A percentile compares a stretch with the other conserved stretches of the same genome.
These are phyloP conservation scores for Cylindrotheca fusiformis DNA, from an alignment of 108 stramenopile genomes.

Conservation along the genomic window DNA sequence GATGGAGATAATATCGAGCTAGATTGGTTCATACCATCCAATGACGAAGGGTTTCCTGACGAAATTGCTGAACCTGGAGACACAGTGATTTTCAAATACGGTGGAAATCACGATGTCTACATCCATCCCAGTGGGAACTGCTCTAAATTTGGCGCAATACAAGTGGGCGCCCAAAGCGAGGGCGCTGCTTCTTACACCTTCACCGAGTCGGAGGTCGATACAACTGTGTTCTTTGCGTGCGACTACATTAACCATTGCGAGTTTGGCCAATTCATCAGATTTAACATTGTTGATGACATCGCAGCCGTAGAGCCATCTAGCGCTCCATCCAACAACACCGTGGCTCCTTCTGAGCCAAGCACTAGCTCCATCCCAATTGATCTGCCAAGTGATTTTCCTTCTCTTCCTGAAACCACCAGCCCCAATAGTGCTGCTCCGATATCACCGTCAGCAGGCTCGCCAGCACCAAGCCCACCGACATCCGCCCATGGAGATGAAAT, in stretches of 20 bases:
- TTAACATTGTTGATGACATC: neutral
- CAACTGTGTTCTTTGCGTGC: neutral
- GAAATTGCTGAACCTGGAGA: neutral
- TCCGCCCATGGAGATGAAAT: too few relatives aligned
- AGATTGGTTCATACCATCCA: neutral
- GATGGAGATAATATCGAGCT: too few relatives aligned
- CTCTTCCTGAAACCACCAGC: too few relatives aligned
- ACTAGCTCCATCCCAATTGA: neutral
- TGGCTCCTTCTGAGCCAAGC: neutral
- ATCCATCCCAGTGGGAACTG: neutral
- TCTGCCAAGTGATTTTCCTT: neutral
- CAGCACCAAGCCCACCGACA: too few relatives aligned
- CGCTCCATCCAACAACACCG: neutral
- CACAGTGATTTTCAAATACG: neutral
- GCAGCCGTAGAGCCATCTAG: neutral
- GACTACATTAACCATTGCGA: neutral
- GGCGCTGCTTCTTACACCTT: neutral
- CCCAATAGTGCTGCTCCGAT: too few relatives aligned
- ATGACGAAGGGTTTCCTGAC: neutral
- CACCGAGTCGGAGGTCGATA: neutral
- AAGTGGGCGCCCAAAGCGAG: neutral
- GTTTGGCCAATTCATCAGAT: neutral
- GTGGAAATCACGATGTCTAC: neutral
- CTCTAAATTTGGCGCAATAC: neutral
- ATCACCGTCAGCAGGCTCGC: too few relatives aligned